Evolutionary conservation across 306 rosid genomes (phyloP), one percentile per base, ranked within the genome.

Genomic region (Begonia masoniana): DNA sequence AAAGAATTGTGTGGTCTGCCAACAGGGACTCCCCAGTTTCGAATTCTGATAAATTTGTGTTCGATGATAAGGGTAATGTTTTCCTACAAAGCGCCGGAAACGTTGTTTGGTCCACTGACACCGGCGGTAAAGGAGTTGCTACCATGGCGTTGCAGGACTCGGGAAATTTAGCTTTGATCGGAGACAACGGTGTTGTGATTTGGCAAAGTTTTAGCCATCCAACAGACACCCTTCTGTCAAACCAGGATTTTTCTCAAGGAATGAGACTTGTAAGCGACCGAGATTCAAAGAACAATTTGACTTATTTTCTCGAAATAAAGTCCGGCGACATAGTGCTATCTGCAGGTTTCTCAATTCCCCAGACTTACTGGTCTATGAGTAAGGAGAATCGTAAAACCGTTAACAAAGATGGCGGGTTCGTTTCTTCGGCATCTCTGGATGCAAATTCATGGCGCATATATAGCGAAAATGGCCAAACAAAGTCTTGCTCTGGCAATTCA

Each of bases 121-220:
- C 92, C 5, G 35, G 54, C 41, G 64, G 59, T 58, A 80, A 71
- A 58, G 77, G 78, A 54, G 84, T 62, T 57, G 68, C 84, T 45
- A 78, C 68, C 46, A 71, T 85, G 71, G 82, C 70, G 55, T 68
- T 91, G 76, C 69, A 23, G 58, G 84, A 81, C 56, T 69, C 71
- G 0, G 99, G 99, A 15, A 86, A 86, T 39, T 72, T 91, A 71
- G 86, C 70, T 61, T 60, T 91, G 73, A 51, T 73, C 42, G 78
- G 78, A 21, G 72, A 26, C 9, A 79, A 71, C 35, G 63, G n/a
- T 36, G 58, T 57, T 1, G 39, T 70, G 5, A 56, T 81, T 60
- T 91, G 99, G 99, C 81, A 83, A 61, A 86, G 99, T 79, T 91
- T 91, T 64, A 57, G 54, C 50, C 78, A 83, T 60, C 99, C 96